Conservation (phyloP, 305 asterid genomes). For the Withania somnifera region DNA sequence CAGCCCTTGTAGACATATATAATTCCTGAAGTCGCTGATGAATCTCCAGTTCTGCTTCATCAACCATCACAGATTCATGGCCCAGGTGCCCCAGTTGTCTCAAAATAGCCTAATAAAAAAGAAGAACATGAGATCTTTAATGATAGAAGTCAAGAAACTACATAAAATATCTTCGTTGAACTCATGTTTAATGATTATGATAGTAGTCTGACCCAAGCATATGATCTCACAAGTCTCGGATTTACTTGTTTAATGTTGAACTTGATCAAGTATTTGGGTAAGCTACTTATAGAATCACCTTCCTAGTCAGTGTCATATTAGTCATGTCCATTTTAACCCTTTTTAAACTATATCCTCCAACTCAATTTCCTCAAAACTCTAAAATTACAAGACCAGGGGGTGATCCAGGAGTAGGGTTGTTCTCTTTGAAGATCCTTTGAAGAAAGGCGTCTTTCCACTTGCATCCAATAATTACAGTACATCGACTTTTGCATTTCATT, state of each 20-base stretch:
- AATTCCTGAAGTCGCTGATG: constrained; percentile 62
- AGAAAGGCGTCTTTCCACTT: not conserved
- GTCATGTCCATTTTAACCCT: not conserved
- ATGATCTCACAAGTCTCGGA: not conserved
- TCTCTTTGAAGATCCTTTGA: not conserved
- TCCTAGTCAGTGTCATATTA: not conserved
- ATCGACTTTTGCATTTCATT: not conserved
- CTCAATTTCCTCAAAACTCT: not conserved
- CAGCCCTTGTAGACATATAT: constrained; percentile 80
- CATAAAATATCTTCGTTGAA: not conserved
- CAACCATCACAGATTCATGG: constrained; percentile 62
- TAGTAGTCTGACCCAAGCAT: not conserved
- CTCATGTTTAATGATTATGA: not conserved
- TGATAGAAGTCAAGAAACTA: not conserved
- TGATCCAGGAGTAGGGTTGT: not conserved
- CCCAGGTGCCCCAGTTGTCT: constrained; percentile 87
- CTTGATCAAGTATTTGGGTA: not conserved
- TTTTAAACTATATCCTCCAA: not conserved
- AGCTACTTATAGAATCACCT: not conserved
- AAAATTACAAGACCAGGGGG: not conserved
- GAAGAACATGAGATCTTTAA: not conserved
- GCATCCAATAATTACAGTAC: not conserved
- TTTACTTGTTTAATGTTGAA: not conserved
- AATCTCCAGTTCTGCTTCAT: constrained; percentile 59
- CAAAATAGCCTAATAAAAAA: constrained; percentile 52